phyloP scores from a whole-genome alignment of 2,329 filamentous ascomycete species.

The Talaromyces rugulosus region DNA sequence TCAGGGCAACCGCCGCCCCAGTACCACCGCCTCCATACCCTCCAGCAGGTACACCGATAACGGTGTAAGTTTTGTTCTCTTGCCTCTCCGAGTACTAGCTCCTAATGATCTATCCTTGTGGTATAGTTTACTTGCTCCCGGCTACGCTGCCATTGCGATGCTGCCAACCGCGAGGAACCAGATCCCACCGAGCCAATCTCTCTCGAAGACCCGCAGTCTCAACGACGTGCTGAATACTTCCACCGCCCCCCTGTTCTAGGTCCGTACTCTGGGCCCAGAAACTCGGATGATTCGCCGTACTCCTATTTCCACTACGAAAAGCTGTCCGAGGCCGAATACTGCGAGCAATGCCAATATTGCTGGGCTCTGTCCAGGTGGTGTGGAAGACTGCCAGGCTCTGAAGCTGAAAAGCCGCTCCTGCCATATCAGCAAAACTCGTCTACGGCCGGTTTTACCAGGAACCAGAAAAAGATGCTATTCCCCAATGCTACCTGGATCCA shows the following conservation, averaged over 20 bases:
- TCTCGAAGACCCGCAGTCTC: constrained; percentile 19
- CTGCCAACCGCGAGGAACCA: constrained; percentile 8
- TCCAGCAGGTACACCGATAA: constrained; percentile 11
- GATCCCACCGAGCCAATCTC: constrained; percentile 12
- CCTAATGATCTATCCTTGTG: background rate
- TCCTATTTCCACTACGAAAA: constrained; percentile 10
- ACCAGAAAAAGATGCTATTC: constrained; percentile 9
- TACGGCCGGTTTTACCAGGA: background rate
- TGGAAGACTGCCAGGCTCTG: constrained; percentile 8
- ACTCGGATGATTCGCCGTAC: constrained; percentile 5
- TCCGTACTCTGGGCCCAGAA: constrained; percentile 12
- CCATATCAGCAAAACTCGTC: constrained; percentile 4
- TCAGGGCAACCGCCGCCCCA: background rate
- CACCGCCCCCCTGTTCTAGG: constrained; percentile 27
- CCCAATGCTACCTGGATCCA: constrained; percentile 14
- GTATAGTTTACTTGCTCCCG: constrained; percentile 9
- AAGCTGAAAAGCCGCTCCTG: background rate
- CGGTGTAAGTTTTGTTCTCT: constrained; percentile 1
- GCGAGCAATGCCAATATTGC: constrained; percentile 14
- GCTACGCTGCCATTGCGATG: constrained; percentile 7
- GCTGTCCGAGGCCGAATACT: constrained; percentile 8
- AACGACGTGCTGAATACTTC: constrained; percentile 28
- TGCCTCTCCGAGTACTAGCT: background rate
- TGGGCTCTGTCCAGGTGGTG: constrained; percentile 10
- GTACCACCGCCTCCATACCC: constrained; percentile 4